These are phyloP conservation scores for Paecilomyces variotii DNA, from an alignment of 2,329 filamentous ascomycete species.

Conservation along the genomic window DNA sequence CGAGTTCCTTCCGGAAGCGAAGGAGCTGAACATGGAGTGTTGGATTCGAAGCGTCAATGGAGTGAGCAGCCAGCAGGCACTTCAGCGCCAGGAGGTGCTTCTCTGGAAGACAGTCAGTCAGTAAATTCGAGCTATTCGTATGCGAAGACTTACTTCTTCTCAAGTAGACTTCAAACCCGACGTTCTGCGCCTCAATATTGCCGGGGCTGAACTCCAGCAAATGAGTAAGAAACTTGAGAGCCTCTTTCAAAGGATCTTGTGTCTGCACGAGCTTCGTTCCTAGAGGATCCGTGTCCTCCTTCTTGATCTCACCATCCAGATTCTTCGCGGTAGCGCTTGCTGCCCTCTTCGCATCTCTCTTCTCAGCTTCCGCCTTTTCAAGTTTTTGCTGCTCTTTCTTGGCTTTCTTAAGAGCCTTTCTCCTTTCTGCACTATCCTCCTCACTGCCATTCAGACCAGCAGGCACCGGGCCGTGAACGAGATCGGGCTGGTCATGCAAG, in stretches of 20 bases:
- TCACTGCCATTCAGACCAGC: conserved; percentile 47
- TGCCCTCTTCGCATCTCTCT: conserved; percentile 76
- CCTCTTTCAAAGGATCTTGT: conserved; percentile 72
- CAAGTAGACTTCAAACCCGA: conserved; percentile 85
- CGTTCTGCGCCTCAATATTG: conserved; percentile 71
- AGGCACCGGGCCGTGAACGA: conserved; percentile 51
- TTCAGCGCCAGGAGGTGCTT: conserved; percentile 84
- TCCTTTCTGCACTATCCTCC: conserved; percentile 59
- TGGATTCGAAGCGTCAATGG: conserved; percentile 61
- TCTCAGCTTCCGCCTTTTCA: conserved; percentile 72
- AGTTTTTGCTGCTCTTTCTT: conserved; percentile 68
- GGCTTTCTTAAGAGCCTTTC: conserved; percentile 85
- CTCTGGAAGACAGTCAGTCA: conserved; percentile 44
- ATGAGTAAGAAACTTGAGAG: conserved; percentile 75
- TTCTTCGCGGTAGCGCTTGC: conserved; percentile 54
- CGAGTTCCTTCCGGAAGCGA: conserved; percentile 58
- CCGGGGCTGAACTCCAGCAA: conserved; percentile 75
- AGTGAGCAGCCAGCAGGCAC: conserved; percentile 67
- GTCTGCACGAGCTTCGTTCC: conserved; percentile 75
- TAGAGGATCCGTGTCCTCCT: conserved; percentile 82
- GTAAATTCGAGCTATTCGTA: conserved; percentile 2
- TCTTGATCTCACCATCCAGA: conserved; percentile 56
- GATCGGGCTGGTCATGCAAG: conserved; percentile 66
- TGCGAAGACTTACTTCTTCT: conserved; percentile 59
- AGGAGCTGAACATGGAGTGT: conserved; percentile 68